Evolutionary conservation across 768 basidiomycete genomes (phyloP), one percentile per base, ranked within the genome.

Genomic region (Phaeotremella skinneri): DNA sequence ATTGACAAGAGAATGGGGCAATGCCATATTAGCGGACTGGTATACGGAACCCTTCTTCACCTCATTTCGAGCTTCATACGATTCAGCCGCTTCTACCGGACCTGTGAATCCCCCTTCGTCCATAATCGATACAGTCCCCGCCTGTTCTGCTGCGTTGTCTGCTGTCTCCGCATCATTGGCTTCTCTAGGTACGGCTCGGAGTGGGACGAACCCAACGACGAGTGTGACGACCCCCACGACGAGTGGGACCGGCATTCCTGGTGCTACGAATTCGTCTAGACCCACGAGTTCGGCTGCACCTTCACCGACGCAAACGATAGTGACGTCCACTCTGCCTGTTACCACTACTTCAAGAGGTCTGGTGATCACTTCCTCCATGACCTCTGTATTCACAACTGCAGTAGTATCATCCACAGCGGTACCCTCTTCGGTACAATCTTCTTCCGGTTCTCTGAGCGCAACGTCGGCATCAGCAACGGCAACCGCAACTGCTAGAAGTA

Each of bases 41-140:
- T 69, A 69, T 41, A 63, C 64, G 27, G 52, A 59, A 21, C 54
- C 67, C n/a, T 69, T 61, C 51, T 69, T 63, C 52, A 52, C 56
- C 9, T 50, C 59, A 5, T 49, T 27, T 21, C 49, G 63, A 37
- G 39, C 43, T 23, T 69, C 67, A 1, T 69, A 61, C 43, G 63
- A 69, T 48, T 48, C 50, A 14, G 67, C 58, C 13, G 67, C 67
- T 26, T 65, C 63, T 4, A 55, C 42, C 17, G 67, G 62, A n/a
- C 64, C 67, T 0, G 61, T 69, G 27, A 45, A 65, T 48, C 64
- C 67, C 2, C 67, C 67, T 23, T 21, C 27, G 16, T 25, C 21
- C n/a, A 47, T 64, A 16, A 37, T 60, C 49, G 30, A 17, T 4
- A 51, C 37, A n/a, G 41, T 59, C 25, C 52, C 58, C 34, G 60